Conservation (phyloP, 805 yeast genomes). For the Metschnikowia amazonensis region DNA sequence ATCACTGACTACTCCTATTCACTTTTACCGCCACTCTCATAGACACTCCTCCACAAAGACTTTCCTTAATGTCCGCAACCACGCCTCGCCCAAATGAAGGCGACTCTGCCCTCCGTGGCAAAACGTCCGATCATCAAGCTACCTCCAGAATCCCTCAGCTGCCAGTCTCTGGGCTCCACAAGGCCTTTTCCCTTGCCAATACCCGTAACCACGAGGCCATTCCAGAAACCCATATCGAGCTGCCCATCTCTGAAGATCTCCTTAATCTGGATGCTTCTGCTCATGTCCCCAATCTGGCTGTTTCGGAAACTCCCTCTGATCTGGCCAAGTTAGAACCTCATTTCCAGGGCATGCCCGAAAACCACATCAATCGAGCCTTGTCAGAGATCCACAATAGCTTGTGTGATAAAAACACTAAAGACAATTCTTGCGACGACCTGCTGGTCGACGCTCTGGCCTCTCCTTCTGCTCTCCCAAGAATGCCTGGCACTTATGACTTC, state of each 20-base stretch:
- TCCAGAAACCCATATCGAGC: background rate
- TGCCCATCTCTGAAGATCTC: background rate
- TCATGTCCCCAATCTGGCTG: background rate
- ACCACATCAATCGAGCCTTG: background rate
- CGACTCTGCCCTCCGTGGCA: background rate
- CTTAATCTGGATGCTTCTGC: background rate
- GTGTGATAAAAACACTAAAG: background rate
- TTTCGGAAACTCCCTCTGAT: background rate
- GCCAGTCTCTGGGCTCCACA: slow-evolving; percentile 12
- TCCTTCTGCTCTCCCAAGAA: slow-evolving; percentile 30
- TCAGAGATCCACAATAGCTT: background rate
- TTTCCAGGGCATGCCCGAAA: background rate
- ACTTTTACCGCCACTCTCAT: background rate
- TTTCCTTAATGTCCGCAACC: background rate
- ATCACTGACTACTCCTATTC: background rate
- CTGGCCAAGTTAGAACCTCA: background rate
- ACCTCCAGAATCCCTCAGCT: slow-evolving; percentile 4
- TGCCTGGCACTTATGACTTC: slow-evolving; percentile 45
- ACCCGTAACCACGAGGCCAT: background rate
- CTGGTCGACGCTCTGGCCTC: slow-evolving; percentile 6
- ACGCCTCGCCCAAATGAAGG: background rate
- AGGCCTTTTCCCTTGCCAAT: slow-evolving; percentile 8
- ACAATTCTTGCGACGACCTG: background rate
- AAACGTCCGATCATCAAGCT: background rate
- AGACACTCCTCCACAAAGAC: background rate